phyloP scores from a whole-genome alignment of 257 asterid species.

The Salvia hispanica region DNA sequence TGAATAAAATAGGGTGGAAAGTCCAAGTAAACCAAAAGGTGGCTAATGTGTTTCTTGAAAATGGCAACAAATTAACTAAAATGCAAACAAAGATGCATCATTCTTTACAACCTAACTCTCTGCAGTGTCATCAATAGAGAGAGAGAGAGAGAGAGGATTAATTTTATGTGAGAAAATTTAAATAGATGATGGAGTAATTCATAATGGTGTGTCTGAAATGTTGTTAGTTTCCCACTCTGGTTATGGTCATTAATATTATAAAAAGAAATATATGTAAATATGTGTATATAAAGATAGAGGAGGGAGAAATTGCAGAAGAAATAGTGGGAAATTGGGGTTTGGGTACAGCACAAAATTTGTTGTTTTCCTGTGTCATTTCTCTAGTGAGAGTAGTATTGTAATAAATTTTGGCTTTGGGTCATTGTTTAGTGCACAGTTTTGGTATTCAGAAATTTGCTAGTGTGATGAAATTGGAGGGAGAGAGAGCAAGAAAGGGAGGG shows the following conservation, averaged over 20 bases:
- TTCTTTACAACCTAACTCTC: constrained; percentile 43
- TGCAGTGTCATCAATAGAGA: constrained; percentile 31
- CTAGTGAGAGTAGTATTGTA: neutral
- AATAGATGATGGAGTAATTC: neutral
- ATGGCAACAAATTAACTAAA: constrained; percentile 7
- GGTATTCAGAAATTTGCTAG: too few relatives aligned
- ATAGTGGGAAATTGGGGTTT: too few relatives aligned
- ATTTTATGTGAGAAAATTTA: too few relatives aligned
- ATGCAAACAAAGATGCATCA: constrained; percentile 16
- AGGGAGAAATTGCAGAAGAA: neutral
- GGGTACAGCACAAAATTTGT: neutral
- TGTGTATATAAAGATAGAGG: constrained; percentile 5
- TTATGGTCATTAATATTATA: constrained; percentile 2
- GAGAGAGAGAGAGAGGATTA: neutral
- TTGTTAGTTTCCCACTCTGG: constrained; percentile 22
- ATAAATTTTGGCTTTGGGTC: too few relatives aligned
- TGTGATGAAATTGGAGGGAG: too few relatives aligned
- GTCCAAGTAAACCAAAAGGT: constrained; percentile 20
- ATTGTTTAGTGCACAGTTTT: neutral
- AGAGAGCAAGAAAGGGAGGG: constrained; percentile 9
- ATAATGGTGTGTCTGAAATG: neutral
- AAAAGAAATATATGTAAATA: too few relatives aligned
- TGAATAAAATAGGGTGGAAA: constrained; percentile 23
- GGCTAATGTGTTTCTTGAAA: constrained; percentile 19
- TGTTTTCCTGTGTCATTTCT: neutral